A percentile compares a stretch with the other conserved stretches of the same genome.
phyloP scores from a whole-genome alignment of 495 filamentous ascomycete genomes.

The Penicillium paradoxum region DNA sequence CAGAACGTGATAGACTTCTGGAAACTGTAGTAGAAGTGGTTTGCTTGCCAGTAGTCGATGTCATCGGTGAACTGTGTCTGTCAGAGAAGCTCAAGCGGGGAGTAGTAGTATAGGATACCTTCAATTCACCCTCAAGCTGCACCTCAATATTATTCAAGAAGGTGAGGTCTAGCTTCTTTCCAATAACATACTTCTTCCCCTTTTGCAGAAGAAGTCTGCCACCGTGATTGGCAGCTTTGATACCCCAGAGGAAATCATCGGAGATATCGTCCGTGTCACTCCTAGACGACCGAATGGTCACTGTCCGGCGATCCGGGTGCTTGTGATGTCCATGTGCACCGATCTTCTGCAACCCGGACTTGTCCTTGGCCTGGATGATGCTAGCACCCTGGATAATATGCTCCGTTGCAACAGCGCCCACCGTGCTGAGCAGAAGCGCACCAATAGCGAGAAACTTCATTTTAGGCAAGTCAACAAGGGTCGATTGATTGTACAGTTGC shows the following conservation, averaged over 20 bases:
- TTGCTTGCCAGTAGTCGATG: constrained; percentile 53
- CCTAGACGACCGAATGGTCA: constrained; percentile 47
- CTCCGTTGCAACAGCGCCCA: constrained; percentile 12
- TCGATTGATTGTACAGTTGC: neutral
- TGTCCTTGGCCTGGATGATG: constrained; percentile 27
- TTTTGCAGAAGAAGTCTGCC: constrained; percentile 48
- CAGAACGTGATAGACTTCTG: constrained; percentile 59
- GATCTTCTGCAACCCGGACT: constrained; percentile 14
- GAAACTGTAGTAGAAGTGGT: constrained; percentile 53
- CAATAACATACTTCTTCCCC: constrained; percentile 50
- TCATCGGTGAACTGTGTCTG: constrained; percentile 51
- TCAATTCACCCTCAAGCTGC: constrained; percentile 52
- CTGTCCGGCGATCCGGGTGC: constrained; percentile 35
- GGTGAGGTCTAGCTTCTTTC: constrained; percentile 51
- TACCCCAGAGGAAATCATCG: constrained; percentile 46
- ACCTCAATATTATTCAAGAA: constrained; percentile 54
- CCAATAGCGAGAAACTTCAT: constrained; percentile 27
- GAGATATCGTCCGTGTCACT: constrained; percentile 52
- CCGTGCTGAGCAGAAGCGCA: constrained; percentile 23
- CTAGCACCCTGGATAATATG: constrained; percentile 23
- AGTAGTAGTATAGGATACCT: constrained; percentile 16
- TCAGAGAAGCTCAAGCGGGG: neutral
- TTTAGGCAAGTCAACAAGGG: neutral
- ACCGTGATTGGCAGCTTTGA: constrained; percentile 50
- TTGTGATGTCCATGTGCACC: constrained; percentile 27